Base-by-base conservation (phyloP, 2,329 filamentous ascomycete species). In the Orbilia javanica region DNA sequence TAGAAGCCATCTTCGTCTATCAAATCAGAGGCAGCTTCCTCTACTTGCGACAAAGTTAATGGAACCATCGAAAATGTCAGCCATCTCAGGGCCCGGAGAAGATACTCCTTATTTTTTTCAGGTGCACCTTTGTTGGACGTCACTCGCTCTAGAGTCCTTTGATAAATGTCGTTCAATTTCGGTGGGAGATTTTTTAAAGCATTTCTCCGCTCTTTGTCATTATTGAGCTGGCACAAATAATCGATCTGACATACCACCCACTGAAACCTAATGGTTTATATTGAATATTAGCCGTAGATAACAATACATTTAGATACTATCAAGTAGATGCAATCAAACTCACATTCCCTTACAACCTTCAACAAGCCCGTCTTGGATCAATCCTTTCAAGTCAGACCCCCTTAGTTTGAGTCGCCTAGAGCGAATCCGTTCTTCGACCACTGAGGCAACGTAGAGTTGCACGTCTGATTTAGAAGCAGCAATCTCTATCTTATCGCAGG, bases 231-330 rank as follows among this genome's bases (percentile, higher is more conserved):
- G 15, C 55, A 62, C 18, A 62, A 44, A 42, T 62, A 20, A n/a
- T 62, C 55, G 6, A 62, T 29, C 8, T 62, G 55, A 20, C 55
- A 62, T 8, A 62, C 55, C 20, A 22, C 55, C 55, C 55, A 62
- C 36, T 44, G 55, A 18, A 62, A 62, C 55, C 55, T 62, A n/a
- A 22, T 42, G 5, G 13, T 36, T 20, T 22, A 60, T 48, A 39
- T 20, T 39, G 11, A 11, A 18, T 36, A 1, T 36, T 60, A 36
- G 53, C 53, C 20, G 11, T 20, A 10, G 2, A 1, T 34, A 10
- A 18, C 20, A 27, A 4, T 8, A 18, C 1, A 27, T 25, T 4
- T 27, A 0, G n/a, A 10, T 27, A n/a, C n/a, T n/a, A n/a, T 20
- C 1, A 44, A 27, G 1, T 44, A 20, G 8, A n/a, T 55, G 15